phyloP scores from a whole-genome alignment of 441 rosid species.

The Brassica hybrid region DNA sequence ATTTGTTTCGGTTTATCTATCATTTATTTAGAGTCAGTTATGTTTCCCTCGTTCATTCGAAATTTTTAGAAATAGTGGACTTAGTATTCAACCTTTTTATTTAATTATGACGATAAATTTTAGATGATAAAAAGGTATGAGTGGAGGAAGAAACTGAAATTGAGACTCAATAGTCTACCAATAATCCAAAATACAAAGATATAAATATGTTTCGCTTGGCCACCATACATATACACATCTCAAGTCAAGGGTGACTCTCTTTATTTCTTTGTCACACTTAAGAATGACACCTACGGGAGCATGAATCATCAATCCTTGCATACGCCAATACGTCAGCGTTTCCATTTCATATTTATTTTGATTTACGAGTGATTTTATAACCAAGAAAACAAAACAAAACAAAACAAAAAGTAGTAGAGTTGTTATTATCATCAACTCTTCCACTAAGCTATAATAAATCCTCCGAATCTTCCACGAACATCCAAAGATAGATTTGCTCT shows the following conservation, averaged over 20 bases:
- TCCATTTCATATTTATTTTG: background rate
- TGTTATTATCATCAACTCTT: constrained; percentile 30
- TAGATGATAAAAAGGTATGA: too few relatives aligned
- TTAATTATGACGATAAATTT: too few relatives aligned
- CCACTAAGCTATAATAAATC: constrained; percentile 21
- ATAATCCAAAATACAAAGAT: background rate
- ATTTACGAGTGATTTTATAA: background rate
- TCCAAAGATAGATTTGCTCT: constrained; percentile 15
- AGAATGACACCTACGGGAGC: constrained; percentile 8
- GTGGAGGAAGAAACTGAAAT: too few relatives aligned
- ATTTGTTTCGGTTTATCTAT: too few relatives aligned
- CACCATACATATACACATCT: constrained; percentile 1
- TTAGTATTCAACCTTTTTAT: too few relatives aligned
- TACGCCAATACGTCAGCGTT: constrained; percentile 17
- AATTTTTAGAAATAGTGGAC: too few relatives aligned
- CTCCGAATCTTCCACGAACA: constrained; percentile 27
- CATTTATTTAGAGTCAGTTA: too few relatives aligned
- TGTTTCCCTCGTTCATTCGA: too few relatives aligned
- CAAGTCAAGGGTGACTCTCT: constrained; percentile 22
- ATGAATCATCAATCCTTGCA: constrained; percentile 31
- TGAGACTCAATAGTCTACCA: background rate
- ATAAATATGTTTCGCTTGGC: background rate
- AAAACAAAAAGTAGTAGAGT: background rate
- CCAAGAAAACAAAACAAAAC: background rate
- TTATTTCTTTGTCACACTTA: constrained; percentile 29